Percentiles rank a stretch among this genome's conserved stretches.
Evolutionary conservation across 2,329 filamentous ascomycete species (phyloP).

Genomic region (Cladosporium velox): DNA sequence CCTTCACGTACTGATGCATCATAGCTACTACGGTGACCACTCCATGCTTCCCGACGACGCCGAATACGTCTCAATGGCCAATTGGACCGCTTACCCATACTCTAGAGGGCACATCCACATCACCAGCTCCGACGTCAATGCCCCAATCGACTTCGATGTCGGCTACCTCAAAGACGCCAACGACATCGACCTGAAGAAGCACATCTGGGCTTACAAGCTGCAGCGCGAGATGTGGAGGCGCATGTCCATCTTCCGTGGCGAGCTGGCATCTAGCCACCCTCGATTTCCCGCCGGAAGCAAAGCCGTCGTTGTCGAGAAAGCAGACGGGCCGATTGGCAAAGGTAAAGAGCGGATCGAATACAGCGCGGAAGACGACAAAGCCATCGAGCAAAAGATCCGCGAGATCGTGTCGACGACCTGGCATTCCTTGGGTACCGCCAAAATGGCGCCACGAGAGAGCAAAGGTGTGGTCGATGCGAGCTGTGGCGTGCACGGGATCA

Average conservation of each 20-base stretch:
- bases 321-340: slow-evolving; percentile 40
- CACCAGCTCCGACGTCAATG: slow-evolving; percentile 46
- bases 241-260: slow-evolving; percentile 52
- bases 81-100: slow-evolving; percentile 62
- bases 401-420: slow-evolving; percentile 45
- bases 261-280: slow-evolving; percentile 43
- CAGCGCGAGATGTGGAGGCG: slow-evolving; percentile 62
- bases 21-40: slow-evolving; percentile 36
- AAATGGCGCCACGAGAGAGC: slow-evolving; percentile 41
- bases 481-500: slow-evolving; percentile 45
- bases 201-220: slow-evolving; percentile 66
- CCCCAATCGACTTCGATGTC: slow-evolving; percentile 57
- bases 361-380: slow-evolving; percentile 39
- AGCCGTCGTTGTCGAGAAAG: slow-evolving; percentile 41
- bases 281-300: slow-evolving; percentile 47
- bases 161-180: slow-evolving; percentile 59
- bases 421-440: slow-evolving; percentile 46
- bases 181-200: slow-evolving; percentile 60
- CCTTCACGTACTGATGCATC: not conserved
- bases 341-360: slow-evolving; percentile 53
- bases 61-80: slow-evolving; percentile 56
- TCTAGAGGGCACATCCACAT: slow-evolving; percentile 65
- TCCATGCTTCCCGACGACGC: slow-evolving; percentile 40
- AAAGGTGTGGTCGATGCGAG: slow-evolving; percentile 44
- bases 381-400: slow-evolving; percentile 46